Conservation (phyloP, 495 filamentous ascomycete genomes). For the Terfezia boudieri region DNA sequence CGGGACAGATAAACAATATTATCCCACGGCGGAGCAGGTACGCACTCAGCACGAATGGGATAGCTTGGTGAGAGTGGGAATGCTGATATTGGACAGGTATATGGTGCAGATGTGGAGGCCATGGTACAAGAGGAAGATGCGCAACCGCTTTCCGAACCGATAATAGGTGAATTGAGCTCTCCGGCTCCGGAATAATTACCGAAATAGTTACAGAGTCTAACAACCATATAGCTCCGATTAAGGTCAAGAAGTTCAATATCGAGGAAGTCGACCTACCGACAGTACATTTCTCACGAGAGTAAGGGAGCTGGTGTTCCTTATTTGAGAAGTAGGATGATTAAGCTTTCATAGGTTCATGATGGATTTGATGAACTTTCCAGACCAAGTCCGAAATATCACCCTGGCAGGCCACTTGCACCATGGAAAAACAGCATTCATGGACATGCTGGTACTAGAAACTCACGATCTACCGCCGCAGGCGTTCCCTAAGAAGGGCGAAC, state of each 20-base stretch:
- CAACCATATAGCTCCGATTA: constrained; percentile 40
- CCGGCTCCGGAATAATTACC: neutral
- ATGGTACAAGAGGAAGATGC: constrained; percentile 95
- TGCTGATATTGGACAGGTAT: constrained; percentile 18
- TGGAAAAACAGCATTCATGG: constrained; percentile 94
- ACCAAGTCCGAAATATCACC: constrained; percentile 80
- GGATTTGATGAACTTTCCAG: constrained; percentile 87
- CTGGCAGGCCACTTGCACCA: constrained; percentile 86
- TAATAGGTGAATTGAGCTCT: constrained; percentile 30
- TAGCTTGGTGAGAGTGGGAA: neutral
- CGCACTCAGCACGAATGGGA: neutral
- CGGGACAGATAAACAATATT: constrained; percentile 74
- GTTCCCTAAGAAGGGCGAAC: constrained; percentile 59
- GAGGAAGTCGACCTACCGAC: constrained; percentile 78
- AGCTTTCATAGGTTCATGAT: constrained; percentile 45
- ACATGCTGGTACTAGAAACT: constrained; percentile 90
- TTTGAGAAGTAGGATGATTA: neutral
- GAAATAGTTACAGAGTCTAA: constrained; percentile 5
- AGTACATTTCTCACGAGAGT: constrained; percentile 57
- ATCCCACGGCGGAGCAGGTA: constrained; percentile 83
- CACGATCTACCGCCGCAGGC: constrained; percentile 68
- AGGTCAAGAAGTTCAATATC: constrained; percentile 85
- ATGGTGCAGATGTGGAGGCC: constrained; percentile 82
- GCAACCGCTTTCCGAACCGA: constrained; percentile 74
- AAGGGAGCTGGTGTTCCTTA: neutral